Base-by-base conservation (phyloP, 2,329 filamentous ascomycete species). In the Lomentospora prolificans region DNA sequence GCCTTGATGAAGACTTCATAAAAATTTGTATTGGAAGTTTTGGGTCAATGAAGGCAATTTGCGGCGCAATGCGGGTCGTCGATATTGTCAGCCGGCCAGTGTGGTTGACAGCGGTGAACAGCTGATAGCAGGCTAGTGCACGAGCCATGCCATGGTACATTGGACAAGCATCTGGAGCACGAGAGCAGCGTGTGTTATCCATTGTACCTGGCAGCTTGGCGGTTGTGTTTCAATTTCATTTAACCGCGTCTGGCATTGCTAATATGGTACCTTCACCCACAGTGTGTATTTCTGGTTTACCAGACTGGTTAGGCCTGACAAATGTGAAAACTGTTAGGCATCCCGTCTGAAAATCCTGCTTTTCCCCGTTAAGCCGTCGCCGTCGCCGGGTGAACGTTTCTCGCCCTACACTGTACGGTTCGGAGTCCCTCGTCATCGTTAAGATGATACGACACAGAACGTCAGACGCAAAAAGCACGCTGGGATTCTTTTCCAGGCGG, bases 1-100 rank as follows among this genome's bases (percentile, higher is more conserved):
- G 25, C 25, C 9, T 51, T 51, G 14, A 51, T 28, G 28, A 30
- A 30, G 25, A 30, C n/a, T 39, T 58, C 44, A 28, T 51, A 59
- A 56, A 52, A 53, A 53, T 57, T 58, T 54, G 44, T 50, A 14
- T 50, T 8, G 17, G 39, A 41, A 46, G 28, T 48, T 59, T 58
- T 55, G 51, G 54, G 57, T 59, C 56, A 57, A 55, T 53, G 39
- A 12, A 44, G 39, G 41, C 41, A 55, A 55, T 55, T 55, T 55
- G 53, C 53, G 19, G 28, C 19, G 28, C 28, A 30, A 55, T 55
- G 53, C 53, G 41, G 27, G 25, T 31, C 9, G 22, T 25, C 14
- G 28, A 28, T 9, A n/a, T 31, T 22, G 14, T 4, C 19, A 12
- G 30, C 30, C 30, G 12, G 19, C 19, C 25, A 17, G 19, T 17